phyloP scores from a whole-genome alignment of 2,329 filamentous ascomycete species.

The Arthrobotrys iridis region DNA sequence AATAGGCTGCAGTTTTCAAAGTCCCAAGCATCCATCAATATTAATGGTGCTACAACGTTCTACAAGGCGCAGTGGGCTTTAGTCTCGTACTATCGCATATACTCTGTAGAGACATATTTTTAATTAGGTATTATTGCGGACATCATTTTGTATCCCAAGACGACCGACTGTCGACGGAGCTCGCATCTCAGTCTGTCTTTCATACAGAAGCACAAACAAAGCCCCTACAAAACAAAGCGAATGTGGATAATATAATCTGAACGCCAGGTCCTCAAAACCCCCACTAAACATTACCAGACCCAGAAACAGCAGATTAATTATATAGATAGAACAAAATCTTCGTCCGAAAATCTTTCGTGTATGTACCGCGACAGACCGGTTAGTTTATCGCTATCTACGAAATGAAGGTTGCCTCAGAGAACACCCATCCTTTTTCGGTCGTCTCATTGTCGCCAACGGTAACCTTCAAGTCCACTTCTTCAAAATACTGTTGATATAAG shows the following conservation, averaged over 20 bases:
- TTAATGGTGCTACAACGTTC: background rate
- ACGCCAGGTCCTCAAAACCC: constrained; percentile 31
- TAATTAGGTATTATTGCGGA: constrained; percentile 49
- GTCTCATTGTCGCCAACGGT: constrained; percentile 83
- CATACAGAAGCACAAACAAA: constrained; percentile 6
- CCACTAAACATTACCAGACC: constrained; percentile 43
- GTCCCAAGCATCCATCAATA: background rate
- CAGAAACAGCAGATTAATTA: constrained; percentile 9
- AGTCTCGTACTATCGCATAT: too few relatives aligned
- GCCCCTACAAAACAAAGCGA: constrained; percentile 1
- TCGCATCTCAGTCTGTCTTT: constrained; percentile 40
- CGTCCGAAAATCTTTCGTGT: background rate
- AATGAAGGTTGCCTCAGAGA: constrained; percentile 96
- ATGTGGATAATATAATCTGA: constrained; percentile 39
- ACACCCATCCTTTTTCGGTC: constrained; percentile 76
- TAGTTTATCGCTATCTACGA: constrained; percentile 64
- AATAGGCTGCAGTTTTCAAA: background rate
- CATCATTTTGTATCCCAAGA: constrained; percentile 15
- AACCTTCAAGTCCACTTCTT: constrained; percentile 77
- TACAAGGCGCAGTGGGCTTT: too few relatives aligned
- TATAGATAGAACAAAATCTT: background rate
- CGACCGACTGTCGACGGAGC: constrained; percentile 7
- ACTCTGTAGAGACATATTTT: constrained; percentile 2
- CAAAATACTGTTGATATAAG: constrained; percentile 74
- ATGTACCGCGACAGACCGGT: background rate